phyloP scores from a whole-genome alignment of 192 early-diverging fungal genomes.

The Rhizoclosmatium globosum region DNA sequence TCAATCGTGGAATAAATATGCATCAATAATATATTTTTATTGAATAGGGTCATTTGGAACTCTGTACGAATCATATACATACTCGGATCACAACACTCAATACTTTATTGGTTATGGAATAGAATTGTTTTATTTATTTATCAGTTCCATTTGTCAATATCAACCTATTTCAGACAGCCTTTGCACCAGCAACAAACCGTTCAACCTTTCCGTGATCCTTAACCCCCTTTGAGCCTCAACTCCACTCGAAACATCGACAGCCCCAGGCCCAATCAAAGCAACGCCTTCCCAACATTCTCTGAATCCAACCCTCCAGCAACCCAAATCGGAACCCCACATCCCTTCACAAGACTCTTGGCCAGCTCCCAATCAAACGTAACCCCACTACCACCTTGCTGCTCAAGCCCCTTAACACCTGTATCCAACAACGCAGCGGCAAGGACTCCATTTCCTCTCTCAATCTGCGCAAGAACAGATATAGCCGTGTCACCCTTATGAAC shows the following conservation, averaged over 20 bases:
- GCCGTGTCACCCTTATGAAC: constrained; percentile 67
- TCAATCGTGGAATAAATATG: not conserved
- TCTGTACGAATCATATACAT: no score
- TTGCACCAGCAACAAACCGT: constrained; percentile 63
- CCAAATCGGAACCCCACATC: constrained; percentile 72
- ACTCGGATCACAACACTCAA: no score
- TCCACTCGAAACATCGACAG: constrained; percentile 94
- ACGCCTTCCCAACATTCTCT: constrained; percentile 85
- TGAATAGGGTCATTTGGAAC: no score
- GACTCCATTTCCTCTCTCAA: constrained; percentile 19
- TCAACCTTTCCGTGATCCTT: constrained; percentile 85
- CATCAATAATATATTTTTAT: no score
- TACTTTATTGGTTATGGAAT: no score
- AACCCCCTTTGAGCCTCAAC: constrained; percentile 79
- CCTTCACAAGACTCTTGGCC: constrained; percentile 60
- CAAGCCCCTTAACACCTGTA: constrained; percentile 63
- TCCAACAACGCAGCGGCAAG: constrained; percentile 53
- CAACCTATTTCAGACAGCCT: not conserved
- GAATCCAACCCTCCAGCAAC: constrained; percentile 91
- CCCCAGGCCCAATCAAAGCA: constrained; percentile 71
- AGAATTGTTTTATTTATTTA: no score
- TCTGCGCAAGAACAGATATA: constrained; percentile 25
- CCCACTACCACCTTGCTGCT: constrained; percentile 80
- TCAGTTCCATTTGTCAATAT: not conserved
- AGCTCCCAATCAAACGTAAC: constrained; percentile 87